These are phyloP conservation scores for Populus hybrid DNA, from an alignment of 441 rosid genomes.

Conservation along the genomic window DNA sequence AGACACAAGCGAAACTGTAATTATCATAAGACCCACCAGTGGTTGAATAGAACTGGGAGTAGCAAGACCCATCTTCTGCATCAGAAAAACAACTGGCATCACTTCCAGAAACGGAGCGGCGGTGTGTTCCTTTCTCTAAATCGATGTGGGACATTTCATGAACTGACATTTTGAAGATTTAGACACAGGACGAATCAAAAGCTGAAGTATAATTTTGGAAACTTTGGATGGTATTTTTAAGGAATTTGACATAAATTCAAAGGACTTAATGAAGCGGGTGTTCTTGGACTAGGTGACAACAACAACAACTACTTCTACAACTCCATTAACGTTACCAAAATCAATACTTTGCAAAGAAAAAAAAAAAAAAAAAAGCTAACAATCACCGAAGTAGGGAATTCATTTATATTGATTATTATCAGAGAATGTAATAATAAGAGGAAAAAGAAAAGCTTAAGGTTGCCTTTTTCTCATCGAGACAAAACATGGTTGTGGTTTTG, in stretches of 20 bases:
- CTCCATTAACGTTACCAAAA: conserved; percentile 30
- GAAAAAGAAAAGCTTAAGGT: not conserved
- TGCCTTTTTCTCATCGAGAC: not conserved
- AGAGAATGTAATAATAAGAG: not conserved
- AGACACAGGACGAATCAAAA: too few relatives aligned
- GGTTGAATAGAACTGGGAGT: conserved; percentile 82
- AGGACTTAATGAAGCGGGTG: conserved; percentile 30
- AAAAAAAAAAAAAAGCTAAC: not conserved
- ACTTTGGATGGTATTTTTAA: not conserved
- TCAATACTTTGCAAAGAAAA: not conserved
- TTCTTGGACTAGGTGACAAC: conserved; percentile 31
- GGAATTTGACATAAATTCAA: not conserved
- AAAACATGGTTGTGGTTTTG: not conserved
- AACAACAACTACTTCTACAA: conserved; percentile 13
- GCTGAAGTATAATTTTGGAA: not conserved
- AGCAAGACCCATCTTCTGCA: conserved; percentile 74
- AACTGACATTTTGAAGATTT: conserved; percentile 26
- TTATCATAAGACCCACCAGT: conserved; percentile 69
- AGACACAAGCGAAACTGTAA: conserved; percentile 40
- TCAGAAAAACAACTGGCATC: conserved; percentile 67
- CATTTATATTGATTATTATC: not conserved
- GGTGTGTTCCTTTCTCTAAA: conserved; percentile 60
- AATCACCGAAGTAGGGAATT: not conserved
- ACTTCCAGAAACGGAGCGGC: conserved; percentile 28
- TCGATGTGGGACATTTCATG: conserved; percentile 53